phyloP scores from a whole-genome alignment of 2,329 filamentous ascomycete species.

The Seiridium unicorne region DNA sequence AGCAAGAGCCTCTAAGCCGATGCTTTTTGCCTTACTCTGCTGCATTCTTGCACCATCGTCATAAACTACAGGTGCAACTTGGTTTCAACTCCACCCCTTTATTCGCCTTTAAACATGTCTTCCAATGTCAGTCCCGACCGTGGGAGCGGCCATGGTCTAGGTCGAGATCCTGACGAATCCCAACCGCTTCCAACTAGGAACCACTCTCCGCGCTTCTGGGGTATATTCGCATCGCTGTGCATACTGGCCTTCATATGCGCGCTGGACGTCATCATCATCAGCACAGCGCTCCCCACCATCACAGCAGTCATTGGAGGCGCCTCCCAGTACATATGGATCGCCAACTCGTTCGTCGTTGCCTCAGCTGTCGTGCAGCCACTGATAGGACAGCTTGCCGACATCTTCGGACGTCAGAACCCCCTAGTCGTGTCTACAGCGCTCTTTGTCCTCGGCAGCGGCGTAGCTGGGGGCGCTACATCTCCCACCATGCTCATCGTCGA shows the following conservation, averaged over 20 bases:
- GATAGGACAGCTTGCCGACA: background rate
- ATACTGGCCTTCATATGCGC: background rate
- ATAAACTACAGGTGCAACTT: too few relatives aligned
- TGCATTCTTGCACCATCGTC: too few relatives aligned
- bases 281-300: constrained; percentile 1
- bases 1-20: too few relatives aligned
- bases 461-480: background rate
- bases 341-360: constrained; percentile 2
- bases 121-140: too few relatives aligned
- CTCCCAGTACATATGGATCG: constrained; percentile 2
- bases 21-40: too few relatives aligned
- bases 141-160: too few relatives aligned
- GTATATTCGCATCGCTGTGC: background rate
- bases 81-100: too few relatives aligned
- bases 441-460: constrained; percentile 1
- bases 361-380: background rate
- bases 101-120: too few relatives aligned
- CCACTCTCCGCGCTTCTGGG: background rate
- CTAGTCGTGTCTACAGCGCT: background rate
- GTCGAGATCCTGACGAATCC: too few relatives aligned
- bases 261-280: constrained; percentile 2
- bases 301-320: constrained; percentile 1
- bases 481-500: constrained; percentile 38
- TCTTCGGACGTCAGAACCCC: background rate
- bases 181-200: too few relatives aligned